Conservation (phyloP, 441 rosid species). For the Adansonia gregorii region DNA sequence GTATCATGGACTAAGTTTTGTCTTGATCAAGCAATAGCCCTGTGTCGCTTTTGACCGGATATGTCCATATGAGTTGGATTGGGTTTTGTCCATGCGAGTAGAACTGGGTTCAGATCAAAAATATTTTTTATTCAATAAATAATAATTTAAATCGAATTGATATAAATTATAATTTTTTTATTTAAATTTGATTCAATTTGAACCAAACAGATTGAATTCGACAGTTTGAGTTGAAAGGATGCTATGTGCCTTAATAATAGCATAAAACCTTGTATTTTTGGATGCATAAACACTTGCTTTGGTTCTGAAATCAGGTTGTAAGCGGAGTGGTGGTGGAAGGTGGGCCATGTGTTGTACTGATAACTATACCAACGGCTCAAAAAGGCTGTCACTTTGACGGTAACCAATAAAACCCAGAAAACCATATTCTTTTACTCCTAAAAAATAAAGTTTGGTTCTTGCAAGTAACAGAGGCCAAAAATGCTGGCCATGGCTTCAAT, state of each 20-base stretch:
- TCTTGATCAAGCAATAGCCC: not conserved
- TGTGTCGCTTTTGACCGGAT: not conserved
- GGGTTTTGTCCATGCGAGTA: no score
- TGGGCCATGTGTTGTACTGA: not conserved
- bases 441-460: not conserved
- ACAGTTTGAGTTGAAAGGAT: no score
- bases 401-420: not conserved
- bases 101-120: no score
- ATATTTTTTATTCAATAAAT: no score
- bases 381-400: not conserved
- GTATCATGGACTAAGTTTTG: not conserved
- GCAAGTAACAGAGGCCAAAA: not conserved
- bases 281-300: not conserved
- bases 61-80: no score
- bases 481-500: constrained; percentile 24
- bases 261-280: not conserved
- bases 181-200: no score
- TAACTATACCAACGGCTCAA: constrained; percentile 20
- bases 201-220: no score
- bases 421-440: not conserved
- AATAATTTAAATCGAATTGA: no score
- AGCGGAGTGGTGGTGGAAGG: not conserved
- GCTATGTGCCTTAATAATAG: no score
- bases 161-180: no score
- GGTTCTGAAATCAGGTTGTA: constrained; percentile 6